Base-by-base conservation (phyloP, 257 asterid genomes). In the Rauvolfia tetraphylla region DNA sequence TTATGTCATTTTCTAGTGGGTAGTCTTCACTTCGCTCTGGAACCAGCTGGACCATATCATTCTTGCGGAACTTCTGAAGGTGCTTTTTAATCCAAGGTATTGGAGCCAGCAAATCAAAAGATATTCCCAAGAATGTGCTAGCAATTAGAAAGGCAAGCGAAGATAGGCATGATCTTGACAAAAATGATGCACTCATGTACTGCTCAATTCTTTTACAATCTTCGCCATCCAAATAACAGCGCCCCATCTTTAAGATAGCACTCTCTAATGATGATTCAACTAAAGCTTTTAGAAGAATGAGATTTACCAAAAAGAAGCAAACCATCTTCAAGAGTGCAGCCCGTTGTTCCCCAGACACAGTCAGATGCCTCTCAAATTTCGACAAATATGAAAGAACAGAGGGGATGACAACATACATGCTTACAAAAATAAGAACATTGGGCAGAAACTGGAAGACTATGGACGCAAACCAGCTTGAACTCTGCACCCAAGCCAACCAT, bases 21-120 rank as follows among this genome's bases (percentile, higher is more conserved):
- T 86, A 88, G 74, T 89, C 99, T 73, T 93, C 98, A 15, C 86
- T 86, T 66, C 83, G 76, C 83, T 93, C 99, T 6, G 99, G 99
- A 73, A 91, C 99, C 27, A 95, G 87, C 84, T 90, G 99, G 61
- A 95, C 89, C 99, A 95, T 95, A 84, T 95, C 99, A 51, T 95
- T 93, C 79, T 95, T 95, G 23, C 90, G 83, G 75, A 95, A 95
- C 80, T 87, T 93, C 71, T 81, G 87, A 38, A 95, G 96, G 86
- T 89, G 88, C 79, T 95, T 95, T 68, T 91, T 95, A 25, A 95
- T 95, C 97, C 98, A 95, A n/a, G 99, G 99, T 73, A 95, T 84
- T 73, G 99, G 99, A 80, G 99, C 93, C 34, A 93, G 82, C 59
- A 95, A 86, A 84, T 95, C 99, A 57, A 78, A 95, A 63, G 99